These are phyloP conservation scores for Diplodia seriata DNA, from an alignment of 2,329 filamentous ascomycete genomes.

Conservation along the genomic window DNA sequence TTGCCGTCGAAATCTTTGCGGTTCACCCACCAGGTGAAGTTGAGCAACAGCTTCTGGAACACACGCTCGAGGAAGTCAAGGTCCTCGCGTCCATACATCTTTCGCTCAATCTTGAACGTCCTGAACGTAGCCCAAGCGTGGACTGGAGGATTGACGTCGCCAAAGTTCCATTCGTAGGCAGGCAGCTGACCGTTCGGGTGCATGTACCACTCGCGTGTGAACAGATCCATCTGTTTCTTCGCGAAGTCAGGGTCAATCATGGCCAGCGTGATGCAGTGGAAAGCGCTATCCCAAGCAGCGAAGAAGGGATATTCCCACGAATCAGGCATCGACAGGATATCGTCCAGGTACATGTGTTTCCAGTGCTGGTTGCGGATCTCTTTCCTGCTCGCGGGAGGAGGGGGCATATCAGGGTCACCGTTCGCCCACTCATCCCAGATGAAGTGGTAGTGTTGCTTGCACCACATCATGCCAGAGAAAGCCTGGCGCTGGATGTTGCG, in stretches of 20 bases:
- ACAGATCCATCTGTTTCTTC: constrained; percentile 95
- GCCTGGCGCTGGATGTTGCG: constrained; percentile 95
- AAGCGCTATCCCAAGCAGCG: constrained; percentile 95
- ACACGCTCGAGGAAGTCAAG: constrained; percentile 94
- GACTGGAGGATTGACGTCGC: constrained; percentile 94
- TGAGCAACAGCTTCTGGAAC: constrained; percentile 93
- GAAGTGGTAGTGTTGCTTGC: constrained; percentile 95
- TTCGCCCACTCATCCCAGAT: constrained; percentile 99
- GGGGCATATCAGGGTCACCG: constrained; percentile 85
- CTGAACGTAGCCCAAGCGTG: constrained; percentile 96
- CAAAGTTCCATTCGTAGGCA: constrained; percentile 97
- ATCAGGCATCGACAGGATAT: constrained; percentile 96
- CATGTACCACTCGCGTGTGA: constrained; percentile 98
- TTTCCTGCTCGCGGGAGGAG: constrained; percentile 81
- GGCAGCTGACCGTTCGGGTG: constrained; percentile 95
- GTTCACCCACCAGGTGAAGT: constrained; percentile 99
- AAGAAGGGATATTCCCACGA: constrained; percentile 99
- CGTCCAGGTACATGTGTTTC: constrained; percentile 94
- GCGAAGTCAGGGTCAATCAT: constrained; percentile 99
- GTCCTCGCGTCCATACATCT: constrained; percentile 93
- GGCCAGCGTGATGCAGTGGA: constrained; percentile 92
- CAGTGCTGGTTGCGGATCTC: constrained; percentile 84
- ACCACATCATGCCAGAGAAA: constrained; percentile 97
- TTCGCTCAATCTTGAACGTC: constrained; percentile 97
- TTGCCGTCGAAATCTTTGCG: constrained; percentile 93